A percentile compares a stretch with the other conserved stretches of the same genome.
These are phyloP conservation scores for Cichorium intybus DNA, from an alignment of 140 eudicot species.

Conservation along the genomic window DNA sequence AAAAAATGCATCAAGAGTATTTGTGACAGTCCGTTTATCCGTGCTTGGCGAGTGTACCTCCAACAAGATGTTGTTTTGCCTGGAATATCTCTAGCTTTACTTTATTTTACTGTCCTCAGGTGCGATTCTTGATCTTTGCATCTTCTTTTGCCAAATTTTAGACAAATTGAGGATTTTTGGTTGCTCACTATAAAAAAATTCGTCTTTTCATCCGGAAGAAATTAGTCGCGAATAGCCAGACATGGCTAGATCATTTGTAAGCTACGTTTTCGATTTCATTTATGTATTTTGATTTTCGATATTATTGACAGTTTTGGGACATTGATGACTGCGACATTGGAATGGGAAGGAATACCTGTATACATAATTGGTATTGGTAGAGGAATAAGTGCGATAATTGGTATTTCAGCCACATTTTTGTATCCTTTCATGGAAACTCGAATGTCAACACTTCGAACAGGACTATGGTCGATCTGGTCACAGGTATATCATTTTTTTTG, in stretches of 20 bases:
- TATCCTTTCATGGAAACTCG: conserved; percentile 70
- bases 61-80: conserved; percentile 86
- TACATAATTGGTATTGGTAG: conserved; percentile 77
- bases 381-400: conserved; percentile 77
- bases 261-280: too few relatives aligned
- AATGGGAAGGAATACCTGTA: conserved; percentile 88
- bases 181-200: too few relatives aligned
- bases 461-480: conserved; percentile 97
- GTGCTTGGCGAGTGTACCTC: conserved; percentile 75
- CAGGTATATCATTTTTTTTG: conserved; percentile 41
- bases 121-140: conserved; percentile 6
- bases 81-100: conserved; percentile 77
- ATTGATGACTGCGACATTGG: conserved; percentile 86
- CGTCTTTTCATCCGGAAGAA: too few relatives aligned
- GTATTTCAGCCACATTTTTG: conserved; percentile 80
- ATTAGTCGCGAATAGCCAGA: too few relatives aligned
- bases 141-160: not conserved
- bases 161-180: not conserved
- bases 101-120: conserved; percentile 91
- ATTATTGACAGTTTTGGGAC: conserved; percentile 72
- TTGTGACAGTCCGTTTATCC: conserved; percentile 37
- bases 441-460: conserved; percentile 80
- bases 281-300: not conserved
- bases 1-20: conserved; percentile 26
- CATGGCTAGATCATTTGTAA: too few relatives aligned